Evolutionary conservation across 2,329 filamentous ascomycete species (phyloP).

Genomic region (Colletotrichum euphorbiae): DNA sequence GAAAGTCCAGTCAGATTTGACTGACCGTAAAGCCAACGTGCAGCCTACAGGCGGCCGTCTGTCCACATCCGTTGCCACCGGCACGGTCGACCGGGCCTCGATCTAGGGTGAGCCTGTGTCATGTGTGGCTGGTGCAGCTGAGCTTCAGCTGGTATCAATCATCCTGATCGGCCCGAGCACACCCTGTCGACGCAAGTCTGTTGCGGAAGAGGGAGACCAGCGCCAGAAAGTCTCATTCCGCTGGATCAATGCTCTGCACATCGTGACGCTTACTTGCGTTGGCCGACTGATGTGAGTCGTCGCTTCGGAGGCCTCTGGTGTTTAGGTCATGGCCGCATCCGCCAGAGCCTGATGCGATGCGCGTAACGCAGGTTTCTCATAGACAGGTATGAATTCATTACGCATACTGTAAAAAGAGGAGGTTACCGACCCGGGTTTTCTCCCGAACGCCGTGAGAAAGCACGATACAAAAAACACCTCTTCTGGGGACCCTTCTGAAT

Average conservation of each 20-base stretch:
- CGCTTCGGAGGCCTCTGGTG: constrained; percentile 6
- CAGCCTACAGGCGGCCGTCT: not conserved
- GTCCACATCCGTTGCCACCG: not conserved
- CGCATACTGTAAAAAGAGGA: not conserved
- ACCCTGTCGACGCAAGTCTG: too few species aligned
- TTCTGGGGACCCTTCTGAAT: not conserved
- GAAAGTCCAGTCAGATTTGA: not conserved
- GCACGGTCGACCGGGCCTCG: not conserved
- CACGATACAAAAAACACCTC: not conserved
- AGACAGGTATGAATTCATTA: not conserved
- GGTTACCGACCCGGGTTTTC: not conserved
- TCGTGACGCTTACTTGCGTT: not conserved
- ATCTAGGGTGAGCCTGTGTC: too few species aligned
- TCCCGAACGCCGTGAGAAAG: constrained; percentile 5
- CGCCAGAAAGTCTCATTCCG: too few species aligned
- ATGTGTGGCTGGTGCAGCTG: not conserved
- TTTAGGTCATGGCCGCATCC: not conserved
- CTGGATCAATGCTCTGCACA: not conserved
- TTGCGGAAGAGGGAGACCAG: too few species aligned
- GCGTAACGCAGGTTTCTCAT: not conserved
- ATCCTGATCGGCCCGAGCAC: not conserved
- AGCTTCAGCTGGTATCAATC: not conserved
- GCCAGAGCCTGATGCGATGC: not conserved
- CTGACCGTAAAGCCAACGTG: not conserved
- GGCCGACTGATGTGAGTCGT: not conserved